Percentiles rank a stretch among this genome's conserved stretches.
Evolutionary conservation across 176 grass and related monocot genomes (phyloP).

Genomic region (Avena sativa): DNA sequence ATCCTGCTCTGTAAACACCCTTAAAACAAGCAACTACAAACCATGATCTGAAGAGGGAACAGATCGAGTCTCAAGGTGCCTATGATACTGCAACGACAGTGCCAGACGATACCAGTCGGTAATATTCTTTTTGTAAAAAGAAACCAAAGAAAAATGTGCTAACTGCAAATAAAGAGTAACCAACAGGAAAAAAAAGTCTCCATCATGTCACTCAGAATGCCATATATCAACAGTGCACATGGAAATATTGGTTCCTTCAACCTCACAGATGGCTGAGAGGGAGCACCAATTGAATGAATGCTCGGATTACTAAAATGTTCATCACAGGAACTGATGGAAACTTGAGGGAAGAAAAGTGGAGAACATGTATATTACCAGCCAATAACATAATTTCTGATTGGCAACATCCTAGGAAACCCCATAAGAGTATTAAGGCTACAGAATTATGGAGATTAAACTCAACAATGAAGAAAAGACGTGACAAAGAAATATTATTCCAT

Average conservation of each 20-base stretch:
- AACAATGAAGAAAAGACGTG: neutral
- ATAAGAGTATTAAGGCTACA: conserved; percentile 1
- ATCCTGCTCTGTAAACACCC: neutral
- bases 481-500: neutral
- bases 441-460: neutral
- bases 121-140: neutral
- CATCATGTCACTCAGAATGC: conserved; percentile 59
- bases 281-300: conserved; percentile 53
- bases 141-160: neutral
- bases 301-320: conserved; percentile 73
- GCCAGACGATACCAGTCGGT: neutral
- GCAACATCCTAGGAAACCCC: neutral
- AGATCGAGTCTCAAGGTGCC: neutral
- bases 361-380: neutral
- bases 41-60: neutral
- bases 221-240: conserved; percentile 48
- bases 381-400: neutral
- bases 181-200: neutral
- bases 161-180: neutral
- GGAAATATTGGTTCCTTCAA: conserved; percentile 49
- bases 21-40: neutral
- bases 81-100: neutral
- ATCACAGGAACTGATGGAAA: conserved; percentile 46
- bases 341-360: neutral
- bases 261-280: conserved; percentile 42